Evolutionary conservation across 2,329 filamentous ascomycete genomes (phyloP), one percentile per base, ranked within the genome.

Genomic region (Harringtonia aguacate): DNA sequence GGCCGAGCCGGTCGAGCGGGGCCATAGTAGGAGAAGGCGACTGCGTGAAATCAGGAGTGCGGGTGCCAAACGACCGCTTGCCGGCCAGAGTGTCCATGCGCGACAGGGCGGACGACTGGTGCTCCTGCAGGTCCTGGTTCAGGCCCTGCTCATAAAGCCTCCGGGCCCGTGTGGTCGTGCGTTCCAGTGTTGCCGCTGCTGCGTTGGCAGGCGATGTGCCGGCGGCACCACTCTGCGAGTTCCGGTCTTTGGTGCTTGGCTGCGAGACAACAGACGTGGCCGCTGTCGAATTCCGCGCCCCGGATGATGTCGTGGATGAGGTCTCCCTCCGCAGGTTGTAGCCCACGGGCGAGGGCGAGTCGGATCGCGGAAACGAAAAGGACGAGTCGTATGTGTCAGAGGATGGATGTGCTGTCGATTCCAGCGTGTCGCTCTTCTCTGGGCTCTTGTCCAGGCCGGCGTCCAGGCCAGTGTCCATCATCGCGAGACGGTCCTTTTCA

Each of bases 201-300:
- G 20, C 24, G 14, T 20, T 37, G 8, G 15, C 27, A 3, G 36
- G 17, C 8, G 37, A 38, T 6, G 7, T 27, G 24, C 7, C 6
- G 7, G 10, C 10, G 24, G 24, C 24, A 27, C n/a, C n/a, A n/a
- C n/a, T n/a, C 17, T 39, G 33, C 8, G 43, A 29, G 24, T 27
- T 27, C 33, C 60, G 63, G 31, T 79, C 75, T 49, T 72, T 77
- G 24, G 43, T 14, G 1, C 72, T 60, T 15, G 66, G 67, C 48
- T 90, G 86, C 1, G 88, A 94, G n/a, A 81, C 78, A 41, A 94
- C 69, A 0, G 90, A 95, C 0, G 88, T 95, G 4, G 87, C 88
- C 8, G 88, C 86, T 1, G 89, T 95, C 0, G 90, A 95, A 44
- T 78, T 81, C 24, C 86, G 80, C 22, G 77, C 76, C 33, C 80